These are phyloP conservation scores for Tuber magnatum DNA, from an alignment of 495 filamentous ascomycete species.

Conservation along the genomic window DNA sequence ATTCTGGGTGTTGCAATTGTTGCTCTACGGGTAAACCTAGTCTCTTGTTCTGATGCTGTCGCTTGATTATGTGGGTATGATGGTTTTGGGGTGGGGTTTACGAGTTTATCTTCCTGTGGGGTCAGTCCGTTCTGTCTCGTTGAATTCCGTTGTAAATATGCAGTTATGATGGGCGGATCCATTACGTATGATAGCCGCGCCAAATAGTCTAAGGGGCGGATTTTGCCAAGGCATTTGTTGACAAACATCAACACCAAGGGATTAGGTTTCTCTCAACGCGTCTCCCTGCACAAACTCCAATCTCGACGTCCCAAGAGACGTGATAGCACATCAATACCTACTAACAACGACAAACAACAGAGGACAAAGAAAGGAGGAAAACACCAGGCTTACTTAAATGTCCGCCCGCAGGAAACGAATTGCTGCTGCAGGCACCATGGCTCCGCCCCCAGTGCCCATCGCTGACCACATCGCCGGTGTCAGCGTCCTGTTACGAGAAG, in stretches of 20 bases:
- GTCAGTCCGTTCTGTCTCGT: neutral
- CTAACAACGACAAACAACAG: neutral
- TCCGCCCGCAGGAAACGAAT: slow-evolving; percentile 45
- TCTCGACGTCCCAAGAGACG: neutral
- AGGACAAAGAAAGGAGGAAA: neutral
- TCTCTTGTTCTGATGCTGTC: neutral
- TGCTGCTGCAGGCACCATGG: slow-evolving; percentile 33
- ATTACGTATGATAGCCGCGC: neutral
- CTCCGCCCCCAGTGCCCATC: slow-evolving; percentile 17
- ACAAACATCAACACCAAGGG: neutral
- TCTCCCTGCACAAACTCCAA: neutral
- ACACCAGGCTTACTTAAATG: slow-evolving; percentile 6
- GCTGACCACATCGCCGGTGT: slow-evolving; percentile 47
- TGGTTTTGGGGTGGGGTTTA: neutral
- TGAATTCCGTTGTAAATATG: neutral
- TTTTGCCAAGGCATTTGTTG: neutral
- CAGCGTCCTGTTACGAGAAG: slow-evolving; percentile 54
- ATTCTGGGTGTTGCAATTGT: neutral
- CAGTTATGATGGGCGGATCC: neutral
- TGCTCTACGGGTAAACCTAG: neutral
- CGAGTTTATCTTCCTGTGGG: neutral
- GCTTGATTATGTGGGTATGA: neutral
- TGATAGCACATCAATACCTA: neutral
- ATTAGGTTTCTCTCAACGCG: neutral
- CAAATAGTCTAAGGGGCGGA: neutral